A percentile compares a stretch with the other conserved stretches of the same genome.
Conservation (phyloP, 139 green algal species). For the Chlamydomonas incerta region DNA sequence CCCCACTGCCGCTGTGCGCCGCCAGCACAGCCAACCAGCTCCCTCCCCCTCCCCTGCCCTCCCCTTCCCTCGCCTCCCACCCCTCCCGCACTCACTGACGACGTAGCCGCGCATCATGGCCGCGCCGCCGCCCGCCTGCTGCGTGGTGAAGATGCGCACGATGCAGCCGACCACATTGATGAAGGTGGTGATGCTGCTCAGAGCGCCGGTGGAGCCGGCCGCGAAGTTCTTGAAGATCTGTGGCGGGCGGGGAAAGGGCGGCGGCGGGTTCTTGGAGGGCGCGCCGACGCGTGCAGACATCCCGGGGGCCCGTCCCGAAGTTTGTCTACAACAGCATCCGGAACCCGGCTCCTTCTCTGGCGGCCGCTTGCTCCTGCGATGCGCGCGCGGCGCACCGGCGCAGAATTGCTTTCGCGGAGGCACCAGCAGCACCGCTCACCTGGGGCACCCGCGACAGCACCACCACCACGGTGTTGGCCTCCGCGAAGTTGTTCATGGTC, state of each 20-base stretch:
- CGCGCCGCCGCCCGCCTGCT: constrained; percentile 72
- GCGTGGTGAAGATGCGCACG: constrained; percentile 81
- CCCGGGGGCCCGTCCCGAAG: no score
- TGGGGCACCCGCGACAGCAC: constrained; percentile 78
- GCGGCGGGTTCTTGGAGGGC: no score
- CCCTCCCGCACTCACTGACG: constrained; percentile 65
- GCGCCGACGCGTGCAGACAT: no score
- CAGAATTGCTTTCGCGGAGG: no score
- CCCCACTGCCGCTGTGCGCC: no score
- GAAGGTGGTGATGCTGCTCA: constrained; percentile 75
- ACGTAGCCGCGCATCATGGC: constrained; percentile 81
- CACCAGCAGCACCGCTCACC: constrained; percentile 47
- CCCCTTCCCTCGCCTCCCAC: background rate
- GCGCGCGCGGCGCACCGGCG: no score
- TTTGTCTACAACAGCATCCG: no score
- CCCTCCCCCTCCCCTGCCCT: no score
- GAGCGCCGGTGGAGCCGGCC: constrained; percentile 69
- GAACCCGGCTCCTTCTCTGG: no score
- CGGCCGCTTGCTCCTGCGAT: no score
- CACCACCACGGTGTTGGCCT: constrained; percentile 80
- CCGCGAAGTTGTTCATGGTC: constrained; percentile 58
- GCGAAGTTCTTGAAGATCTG: constrained; percentile 63
- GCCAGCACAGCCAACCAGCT: no score
- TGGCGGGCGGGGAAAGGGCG: background rate
- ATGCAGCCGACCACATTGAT: constrained; percentile 75